phyloP scores from a whole-genome alignment of 1,139 yeast species.

The Protomyces pachydermus region DNA sequence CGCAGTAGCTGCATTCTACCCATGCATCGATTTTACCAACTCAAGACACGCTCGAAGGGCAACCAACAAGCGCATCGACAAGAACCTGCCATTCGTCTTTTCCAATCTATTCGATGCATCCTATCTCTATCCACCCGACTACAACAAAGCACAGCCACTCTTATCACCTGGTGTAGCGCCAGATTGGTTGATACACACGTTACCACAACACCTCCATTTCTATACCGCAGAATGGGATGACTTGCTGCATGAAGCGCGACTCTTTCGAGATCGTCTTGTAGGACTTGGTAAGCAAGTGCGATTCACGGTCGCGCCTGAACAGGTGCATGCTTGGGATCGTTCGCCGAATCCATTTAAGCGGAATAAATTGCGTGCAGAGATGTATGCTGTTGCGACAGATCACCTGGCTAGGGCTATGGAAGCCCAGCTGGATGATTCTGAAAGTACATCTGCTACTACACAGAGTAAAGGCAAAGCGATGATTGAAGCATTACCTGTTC shows the following conservation, averaged over 20 bases:
- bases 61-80: slow-evolving; percentile 1
- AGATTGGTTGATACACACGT: neutral
- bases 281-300: neutral
- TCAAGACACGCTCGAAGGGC: neutral
- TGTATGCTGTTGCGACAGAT: neutral
- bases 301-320: neutral
- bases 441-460: neutral
- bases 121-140: slow-evolving; percentile 1
- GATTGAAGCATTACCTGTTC: neutral
- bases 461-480: neutral
- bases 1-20: slow-evolving; percentile 7
- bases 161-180: slow-evolving; percentile 7
- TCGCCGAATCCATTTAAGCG: slow-evolving; percentile 1
- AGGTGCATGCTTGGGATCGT: slow-evolving; percentile 16
- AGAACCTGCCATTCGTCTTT: neutral
- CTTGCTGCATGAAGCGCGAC: neutral
- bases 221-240: slow-evolving; percentile 17
- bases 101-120: slow-evolving; percentile 1
- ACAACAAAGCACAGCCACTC: neutral
- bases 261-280: neutral
- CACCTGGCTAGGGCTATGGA: neutral
- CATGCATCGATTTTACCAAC: slow-evolving; percentile 7
- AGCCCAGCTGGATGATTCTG: neutral
- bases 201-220: slow-evolving; percentile 2
- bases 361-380: neutral